Evolutionary conservation across 306 rosid genomes (phyloP).

Genomic region (Prunus mume): DNA sequence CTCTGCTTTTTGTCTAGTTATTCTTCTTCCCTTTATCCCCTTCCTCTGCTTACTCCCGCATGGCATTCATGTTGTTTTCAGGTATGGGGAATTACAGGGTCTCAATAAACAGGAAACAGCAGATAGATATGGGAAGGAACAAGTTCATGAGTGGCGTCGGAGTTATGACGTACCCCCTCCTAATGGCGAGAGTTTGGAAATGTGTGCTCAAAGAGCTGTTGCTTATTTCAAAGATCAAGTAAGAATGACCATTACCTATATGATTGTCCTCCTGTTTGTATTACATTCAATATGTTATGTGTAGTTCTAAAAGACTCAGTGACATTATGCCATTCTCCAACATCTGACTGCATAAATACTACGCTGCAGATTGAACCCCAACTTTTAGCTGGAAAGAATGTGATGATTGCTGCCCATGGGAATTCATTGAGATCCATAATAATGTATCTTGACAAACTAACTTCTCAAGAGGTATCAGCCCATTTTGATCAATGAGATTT

Average conservation of each 20-base stretch:
- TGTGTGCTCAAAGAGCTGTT: conserved; percentile 99
- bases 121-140: conserved; percentile 92
- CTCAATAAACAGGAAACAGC: conserved; percentile 99
- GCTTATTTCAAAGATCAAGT: conserved; percentile 91
- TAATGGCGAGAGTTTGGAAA: conserved; percentile 97
- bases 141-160: conserved; percentile 98
- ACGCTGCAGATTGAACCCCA: conserved; percentile 82
- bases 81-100: conserved; percentile 99
- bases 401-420: conserved; percentile 98
- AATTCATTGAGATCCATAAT: conserved; percentile 96
- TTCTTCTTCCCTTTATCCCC: conserved; percentile 11
- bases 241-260: conserved; percentile 20
- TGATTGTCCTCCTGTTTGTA: not conserved
- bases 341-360: conserved; percentile 30
- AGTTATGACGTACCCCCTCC: conserved; percentile 96
- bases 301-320: not conserved
- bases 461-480: conserved; percentile 83
- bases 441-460: conserved; percentile 94
- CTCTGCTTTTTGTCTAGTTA: conserved; percentile 21
- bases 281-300: not conserved
- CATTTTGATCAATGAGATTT: conserved; percentile 7
- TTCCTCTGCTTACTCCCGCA: not conserved
- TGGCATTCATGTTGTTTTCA: conserved; percentile 27
- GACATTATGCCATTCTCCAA: conserved; percentile 13
- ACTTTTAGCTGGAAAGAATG: conserved; percentile 85